A percentile compares a stretch with the other conserved stretches of the same genome.
These are phyloP conservation scores for Piper betle DNA, from an alignment of 164 flowering plant genomes.

Conservation along the genomic window DNA sequence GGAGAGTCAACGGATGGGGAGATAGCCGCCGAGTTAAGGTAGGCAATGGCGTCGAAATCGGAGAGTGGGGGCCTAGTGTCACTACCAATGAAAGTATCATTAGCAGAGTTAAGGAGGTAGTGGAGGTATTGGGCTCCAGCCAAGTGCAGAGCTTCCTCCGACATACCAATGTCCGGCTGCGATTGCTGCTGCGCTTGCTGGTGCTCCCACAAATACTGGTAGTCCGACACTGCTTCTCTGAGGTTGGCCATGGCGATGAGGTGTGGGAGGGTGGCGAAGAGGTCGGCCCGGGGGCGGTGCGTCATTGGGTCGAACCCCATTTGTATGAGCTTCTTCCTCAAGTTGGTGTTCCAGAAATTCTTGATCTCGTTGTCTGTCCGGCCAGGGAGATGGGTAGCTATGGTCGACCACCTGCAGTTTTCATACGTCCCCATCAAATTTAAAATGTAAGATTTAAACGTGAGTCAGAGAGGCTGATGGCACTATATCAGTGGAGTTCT, in stretches of 20 bases:
- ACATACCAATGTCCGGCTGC: slow-evolving; percentile 8
- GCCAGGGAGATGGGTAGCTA: slow-evolving; percentile 64
- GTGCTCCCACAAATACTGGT: slow-evolving; percentile 7
- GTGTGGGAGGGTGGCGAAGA: slow-evolving; percentile 51
- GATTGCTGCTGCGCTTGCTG: slow-evolving; percentile 41
- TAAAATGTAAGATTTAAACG: too few species aligned
- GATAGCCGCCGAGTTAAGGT: slow-evolving; percentile 7
- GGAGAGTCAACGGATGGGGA: neutral
- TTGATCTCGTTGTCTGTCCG: slow-evolving; percentile 77
- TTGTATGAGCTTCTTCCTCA: slow-evolving; percentile 69
- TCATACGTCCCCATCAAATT: neutral
- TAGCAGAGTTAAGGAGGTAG: slow-evolving; percentile 43
- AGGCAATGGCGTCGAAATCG: slow-evolving; percentile 25
- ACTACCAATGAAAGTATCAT: slow-evolving; percentile 1
- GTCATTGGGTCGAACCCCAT: slow-evolving; percentile 81
- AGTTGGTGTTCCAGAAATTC: slow-evolving; percentile 77
- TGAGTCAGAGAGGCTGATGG: neutral
- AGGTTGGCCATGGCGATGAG: slow-evolving; percentile 53
- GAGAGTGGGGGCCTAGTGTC: slow-evolving; percentile 5
- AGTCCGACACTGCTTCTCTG: slow-evolving; percentile 22
- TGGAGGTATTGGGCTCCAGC: slow-evolving; percentile 51
- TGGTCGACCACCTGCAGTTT: slow-evolving; percentile 60
- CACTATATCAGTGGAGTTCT: too few species aligned
- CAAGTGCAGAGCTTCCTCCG: slow-evolving; percentile 53
- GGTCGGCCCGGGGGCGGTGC: slow-evolving; percentile 56